Evolutionary conservation across 2,329 filamentous ascomycete genomes (phyloP), one percentile per base, ranked within the genome.

Genomic region (Apiospora phragmitis): DNA sequence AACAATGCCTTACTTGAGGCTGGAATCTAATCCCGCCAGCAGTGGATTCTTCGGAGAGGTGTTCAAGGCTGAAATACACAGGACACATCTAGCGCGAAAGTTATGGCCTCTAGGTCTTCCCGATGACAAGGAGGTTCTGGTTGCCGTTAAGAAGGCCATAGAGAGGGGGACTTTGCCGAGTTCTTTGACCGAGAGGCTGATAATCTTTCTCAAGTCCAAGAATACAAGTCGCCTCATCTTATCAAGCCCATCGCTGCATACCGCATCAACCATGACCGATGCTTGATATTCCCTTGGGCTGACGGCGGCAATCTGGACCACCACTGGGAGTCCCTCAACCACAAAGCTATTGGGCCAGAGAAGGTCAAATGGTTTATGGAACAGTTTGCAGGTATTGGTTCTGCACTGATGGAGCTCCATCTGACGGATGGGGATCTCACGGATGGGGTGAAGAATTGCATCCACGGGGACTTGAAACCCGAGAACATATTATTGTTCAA

Each of bases 221-320:
- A 4, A 4, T 59, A 59, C 21, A 32, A 47, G 14, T 72, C 71
- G 3, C 18, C 47, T 3, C 62, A 70, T 43, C n/a, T 72, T 11
- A 69, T 72, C 45, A 66, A 69, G 47, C 66, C 71, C 16, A 69
- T 72, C 18, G 66, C 71, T 9, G 69, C 69, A 21, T 72, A 69
- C n/a, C n/a, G n/a, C n/a, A n/a, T n/a, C 51, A 18, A 65, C n/a
- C 38, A 24, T 8, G 69, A 67, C 14, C n/a, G 69, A 51, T 72
- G 67, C 35, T 21, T 72, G 4, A 26, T 70, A 38, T 72, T 72
- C 41, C 71, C 69, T 9, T 72, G 71, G 71, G 71, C 70, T 14
- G 67, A 71, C 24, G 70, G 70, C 14, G 69, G 71, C 18, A 69
- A 72, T n/a, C 62, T 71, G n/a, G 16, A 18, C 18, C 26, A 49